Base-by-base conservation (phyloP, 73 alveolate genomes). In the Paramecium biaurelia region DNA sequence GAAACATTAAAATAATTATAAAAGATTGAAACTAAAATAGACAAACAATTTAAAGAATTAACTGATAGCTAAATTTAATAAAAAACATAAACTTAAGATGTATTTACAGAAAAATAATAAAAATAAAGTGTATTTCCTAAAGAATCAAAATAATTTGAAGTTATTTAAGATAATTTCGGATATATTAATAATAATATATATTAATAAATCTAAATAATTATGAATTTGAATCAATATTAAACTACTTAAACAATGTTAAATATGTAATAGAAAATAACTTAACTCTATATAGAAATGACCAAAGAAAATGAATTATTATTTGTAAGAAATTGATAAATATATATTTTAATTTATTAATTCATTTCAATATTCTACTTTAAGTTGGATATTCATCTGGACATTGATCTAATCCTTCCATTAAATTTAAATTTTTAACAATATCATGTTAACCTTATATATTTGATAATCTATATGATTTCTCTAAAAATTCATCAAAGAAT, bases 401-500 rank as follows among this genome's bases (percentile, higher is more conserved):
- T 63, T 63, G 12, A 24, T 26, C 84, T 4, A 63, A 26, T 63
- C 45, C 45, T 6, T 63, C 84, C 2, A 63, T 23, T 26, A 26
- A 26, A 26, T 26, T 63, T 5, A 63, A 14, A 18, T 53, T 53
- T 5, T 21, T 18, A 53, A 18, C 28, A 53, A 23, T 32, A 63
- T 63, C 84, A 30, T 63, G 26, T 63, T 63, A 30, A 26, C 45
- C 84, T 12, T 63, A 24, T 0, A 63, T 30, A 26, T 63, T 63
- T 5, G 84, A 63, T 63, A 63, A 63, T 21, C 90, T n/a, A 20
- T 79, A 43, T n/a, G 70, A 20, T 38, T 72, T 72, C 67, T 72
- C 86, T 5, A 79, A 24, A 18, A 30, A 79, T 18, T 79, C 90
- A 79, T 79, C 90, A 45, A 43, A 79, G 26, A 79, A 79, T 8